These are phyloP conservation scores for Petrea volubilis DNA, from an alignment of 257 asterid species.

Conservation along the genomic window DNA sequence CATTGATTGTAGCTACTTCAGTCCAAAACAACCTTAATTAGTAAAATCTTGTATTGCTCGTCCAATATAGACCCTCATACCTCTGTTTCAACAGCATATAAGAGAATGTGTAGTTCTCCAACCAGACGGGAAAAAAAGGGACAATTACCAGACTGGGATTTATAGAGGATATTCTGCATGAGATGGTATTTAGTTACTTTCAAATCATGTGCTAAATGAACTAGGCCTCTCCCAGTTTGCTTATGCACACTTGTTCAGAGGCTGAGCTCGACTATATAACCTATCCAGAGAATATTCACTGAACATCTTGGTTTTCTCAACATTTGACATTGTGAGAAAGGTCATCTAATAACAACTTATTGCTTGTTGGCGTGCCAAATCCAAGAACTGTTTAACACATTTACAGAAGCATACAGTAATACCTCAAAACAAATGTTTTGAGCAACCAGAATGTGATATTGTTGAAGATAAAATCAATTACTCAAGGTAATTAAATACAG, in stretches of 20 bases:
- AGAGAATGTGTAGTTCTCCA: neutral
- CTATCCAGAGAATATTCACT: neutral
- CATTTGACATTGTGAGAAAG: neutral
- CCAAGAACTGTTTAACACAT: neutral
- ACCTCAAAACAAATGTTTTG: constrained; percentile 10
- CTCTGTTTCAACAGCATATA: neutral
- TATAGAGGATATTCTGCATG: neutral
- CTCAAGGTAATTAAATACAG: constrained; percentile 6
- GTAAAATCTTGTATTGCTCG: no score
- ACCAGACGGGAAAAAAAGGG: neutral
- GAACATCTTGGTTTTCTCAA: neutral
- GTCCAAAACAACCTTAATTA: no score
- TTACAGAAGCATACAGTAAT: neutral
- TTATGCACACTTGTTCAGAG: neutral
- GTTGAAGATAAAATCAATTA: neutral
- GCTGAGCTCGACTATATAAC: neutral
- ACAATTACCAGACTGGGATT: neutral
- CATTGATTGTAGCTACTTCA: neutral
- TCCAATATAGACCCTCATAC: neutral
- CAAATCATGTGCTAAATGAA: neutral
- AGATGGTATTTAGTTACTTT: constrained; percentile 1
- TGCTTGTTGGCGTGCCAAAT: neutral
- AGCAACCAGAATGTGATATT: constrained; percentile 1
- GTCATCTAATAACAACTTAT: neutral
- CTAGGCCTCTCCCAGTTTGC: neutral